Base-by-base conservation (phyloP, 345 rosid species). In the Conringia planisiliqua region DNA sequence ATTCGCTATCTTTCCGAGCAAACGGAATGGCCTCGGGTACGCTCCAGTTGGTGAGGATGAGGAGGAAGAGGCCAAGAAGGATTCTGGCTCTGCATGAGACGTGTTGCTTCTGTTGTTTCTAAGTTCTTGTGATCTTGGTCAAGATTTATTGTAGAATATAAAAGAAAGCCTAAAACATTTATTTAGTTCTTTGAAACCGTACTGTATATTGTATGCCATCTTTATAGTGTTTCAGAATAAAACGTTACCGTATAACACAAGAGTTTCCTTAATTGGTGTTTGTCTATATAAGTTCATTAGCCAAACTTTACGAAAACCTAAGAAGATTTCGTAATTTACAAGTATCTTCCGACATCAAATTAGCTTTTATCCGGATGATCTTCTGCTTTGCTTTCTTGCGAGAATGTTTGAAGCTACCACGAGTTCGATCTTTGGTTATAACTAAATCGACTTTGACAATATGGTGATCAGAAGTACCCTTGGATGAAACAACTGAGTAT, bases 381-480 rank as follows among this genome's bases (percentile, higher is more conserved):
- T 64, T 86, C 68, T 75, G 87, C 67, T 80, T 83, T 0, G 68
- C 66, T 73, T 87, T 85, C 65, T 61, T 47, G 54, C 59, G 68
- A 5, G 51, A 59, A 62, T 61, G 67, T 13, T 38, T 67, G 54
- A 63, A 72, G 66, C 67, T 85, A 55, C 60, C 83, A 33, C 69
- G 76, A 63, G 66, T 22, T 54, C 56, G 70, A 33, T 76, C 75
- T 18, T 76, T 40, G 29, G 43, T 78, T 70, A 77, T 82, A 26
- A 68, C 80, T 12, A 93, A 51, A 39, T 93, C 96, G 7, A 78
- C 98, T 82, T 89, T 88, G 50, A 91, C 97, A 47, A 93, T 89
- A 77, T 93, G 98, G 66, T 91, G 98, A 85, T 93, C 96, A 16
- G 97, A 93, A 3, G 97, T 91, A 13, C 96, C 96, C 76, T 93